Evolutionary conservation across 345 rosid species (phyloP).

Genomic region (Schrenkiella parvula): DNA sequence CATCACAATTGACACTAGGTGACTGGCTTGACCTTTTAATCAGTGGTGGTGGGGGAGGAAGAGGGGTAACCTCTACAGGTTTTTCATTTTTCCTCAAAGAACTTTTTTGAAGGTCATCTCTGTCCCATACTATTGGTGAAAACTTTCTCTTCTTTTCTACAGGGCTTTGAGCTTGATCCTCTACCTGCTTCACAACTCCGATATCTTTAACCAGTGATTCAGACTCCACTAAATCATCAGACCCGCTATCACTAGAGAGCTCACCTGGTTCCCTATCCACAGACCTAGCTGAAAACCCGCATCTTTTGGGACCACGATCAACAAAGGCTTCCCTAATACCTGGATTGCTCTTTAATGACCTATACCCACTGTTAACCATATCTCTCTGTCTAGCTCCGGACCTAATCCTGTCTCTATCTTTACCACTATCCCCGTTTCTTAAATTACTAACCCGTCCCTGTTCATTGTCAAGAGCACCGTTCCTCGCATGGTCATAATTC

Average conservation of each 20-base stretch:
- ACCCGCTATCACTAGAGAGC: slow-evolving; percentile 97
- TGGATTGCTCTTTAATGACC: slow-evolving; percentile 54
- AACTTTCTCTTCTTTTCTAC: slow-evolving; percentile 81
- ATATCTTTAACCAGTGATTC: slow-evolving; percentile 40
- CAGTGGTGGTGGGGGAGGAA: slow-evolving; percentile 67
- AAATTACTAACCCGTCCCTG: slow-evolving; percentile 35
- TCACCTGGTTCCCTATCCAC: slow-evolving; percentile 96
- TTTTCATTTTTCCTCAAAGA: slow-evolving; percentile 39
- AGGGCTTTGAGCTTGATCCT: slow-evolving; percentile 46
- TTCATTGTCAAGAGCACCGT: slow-evolving; percentile 38
- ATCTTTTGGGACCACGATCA: slow-evolving; percentile 38
- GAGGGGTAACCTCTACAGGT: slow-evolving; percentile 31
- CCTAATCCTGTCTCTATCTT: slow-evolving; percentile 53
- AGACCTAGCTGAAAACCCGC: slow-evolving; percentile 40
- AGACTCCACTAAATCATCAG: slow-evolving; percentile 68
- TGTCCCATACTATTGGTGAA: slow-evolving; percentile 98
- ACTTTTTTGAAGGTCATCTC: slow-evolving; percentile 54
- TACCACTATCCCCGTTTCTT: slow-evolving; percentile 40
- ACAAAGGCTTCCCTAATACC: slow-evolving; percentile 47
- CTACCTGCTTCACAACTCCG: slow-evolving; percentile 39
- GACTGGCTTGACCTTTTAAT: slow-evolving; percentile 44
- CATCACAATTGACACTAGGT: slow-evolving; percentile 40
- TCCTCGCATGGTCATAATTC: slow-evolving; percentile 40
- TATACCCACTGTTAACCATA: slow-evolving; percentile 48
- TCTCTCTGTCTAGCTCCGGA: slow-evolving; percentile 60